These are phyloP conservation scores for Ceratocystis colombiana DNA, from an alignment of 2,329 filamentous ascomycete species.

Conservation along the genomic window DNA sequence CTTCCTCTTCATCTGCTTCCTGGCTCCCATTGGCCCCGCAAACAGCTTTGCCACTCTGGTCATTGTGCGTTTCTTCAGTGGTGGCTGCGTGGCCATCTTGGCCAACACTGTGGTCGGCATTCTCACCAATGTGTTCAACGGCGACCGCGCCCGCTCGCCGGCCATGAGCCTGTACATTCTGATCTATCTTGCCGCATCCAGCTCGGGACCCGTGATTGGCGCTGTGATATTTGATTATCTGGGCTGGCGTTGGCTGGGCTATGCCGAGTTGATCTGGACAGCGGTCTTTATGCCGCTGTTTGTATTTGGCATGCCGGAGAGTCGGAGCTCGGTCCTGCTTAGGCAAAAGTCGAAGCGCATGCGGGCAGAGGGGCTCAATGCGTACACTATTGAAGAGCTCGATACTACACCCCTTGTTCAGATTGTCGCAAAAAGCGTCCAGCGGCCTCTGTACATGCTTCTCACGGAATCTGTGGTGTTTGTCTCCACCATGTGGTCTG, in stretches of 20 bases:
- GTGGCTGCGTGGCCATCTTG: constrained; percentile 30
- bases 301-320: constrained; percentile 23
- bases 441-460: constrained; percentile 25
- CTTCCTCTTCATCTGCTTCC: constrained; percentile 28
- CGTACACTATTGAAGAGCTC: constrained; percentile 21
- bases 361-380: constrained; percentile 16
- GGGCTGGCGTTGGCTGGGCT: constrained; percentile 33
- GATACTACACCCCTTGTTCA: constrained; percentile 19
- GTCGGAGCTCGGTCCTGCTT: constrained; percentile 17
- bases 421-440: constrained; percentile 21
- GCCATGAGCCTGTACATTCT: constrained; percentile 28
- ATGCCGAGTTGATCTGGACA: constrained; percentile 36
- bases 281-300: constrained; percentile 36
- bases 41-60: constrained; percentile 24
- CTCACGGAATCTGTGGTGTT: constrained; percentile 41
- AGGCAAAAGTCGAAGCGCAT: constrained; percentile 21
- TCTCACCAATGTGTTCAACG: constrained; percentile 30
- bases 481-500: constrained; percentile 39
- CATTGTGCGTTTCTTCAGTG: constrained; percentile 29
- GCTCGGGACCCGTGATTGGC: constrained; percentile 32
- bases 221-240: constrained; percentile 29
- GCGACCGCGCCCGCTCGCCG: constrained; percentile 28
- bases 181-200: constrained; percentile 27
- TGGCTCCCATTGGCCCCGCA: constrained; percentile 20
- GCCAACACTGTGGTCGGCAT: constrained; percentile 29